phyloP scores from a whole-genome alignment of 208 protist species.

The Leishmania amazonensis region DNA sequence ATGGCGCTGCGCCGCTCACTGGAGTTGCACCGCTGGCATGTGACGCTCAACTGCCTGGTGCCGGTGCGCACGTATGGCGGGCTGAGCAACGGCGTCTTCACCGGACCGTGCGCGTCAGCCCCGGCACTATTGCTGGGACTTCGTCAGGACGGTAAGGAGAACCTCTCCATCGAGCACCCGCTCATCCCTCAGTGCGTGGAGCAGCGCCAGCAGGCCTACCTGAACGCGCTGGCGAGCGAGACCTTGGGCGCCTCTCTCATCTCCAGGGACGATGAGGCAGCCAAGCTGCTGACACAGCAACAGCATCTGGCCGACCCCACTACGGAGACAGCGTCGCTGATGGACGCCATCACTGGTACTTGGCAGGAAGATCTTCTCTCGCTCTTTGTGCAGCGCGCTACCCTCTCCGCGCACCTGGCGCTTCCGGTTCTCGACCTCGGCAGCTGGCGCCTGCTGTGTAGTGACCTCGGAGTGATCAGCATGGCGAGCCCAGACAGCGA shows the following conservation, averaged over 20 bases:
- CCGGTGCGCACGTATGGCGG: constrained; percentile 80
- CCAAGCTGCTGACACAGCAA: constrained; percentile 7
- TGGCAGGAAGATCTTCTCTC: constrained; percentile 61
- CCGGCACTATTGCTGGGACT: constrained; percentile 68
- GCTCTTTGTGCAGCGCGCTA: constrained; percentile 63
- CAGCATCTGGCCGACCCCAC: constrained; percentile 7
- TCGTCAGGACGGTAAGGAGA: constrained; percentile 55
- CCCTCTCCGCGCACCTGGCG: constrained; percentile 60
- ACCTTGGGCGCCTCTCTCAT: not conserved
- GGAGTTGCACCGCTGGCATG: constrained; percentile 87
- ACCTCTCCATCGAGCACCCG: constrained; percentile 42
- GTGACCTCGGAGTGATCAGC: constrained; percentile 60
- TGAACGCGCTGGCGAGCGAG: not conserved
- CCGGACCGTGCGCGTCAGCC: constrained; percentile 62
- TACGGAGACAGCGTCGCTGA: constrained; percentile 19
- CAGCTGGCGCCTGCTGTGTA: constrained; percentile 77
- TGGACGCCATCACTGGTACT: constrained; percentile 8
- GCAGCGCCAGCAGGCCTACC: constrained; percentile 31
- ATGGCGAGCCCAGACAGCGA: constrained; percentile 16
- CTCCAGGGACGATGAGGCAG: not conserved
- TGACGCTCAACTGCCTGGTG: constrained; percentile 80
- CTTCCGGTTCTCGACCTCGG: constrained; percentile 81
- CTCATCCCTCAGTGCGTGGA: constrained; percentile 35
- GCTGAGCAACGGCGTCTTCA: constrained; percentile 85
- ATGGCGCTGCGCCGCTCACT: constrained; percentile 84